Evolutionary conservation across 768 basidiomycete species (phyloP).

Genomic region (Boletus subcaerulescens): DNA sequence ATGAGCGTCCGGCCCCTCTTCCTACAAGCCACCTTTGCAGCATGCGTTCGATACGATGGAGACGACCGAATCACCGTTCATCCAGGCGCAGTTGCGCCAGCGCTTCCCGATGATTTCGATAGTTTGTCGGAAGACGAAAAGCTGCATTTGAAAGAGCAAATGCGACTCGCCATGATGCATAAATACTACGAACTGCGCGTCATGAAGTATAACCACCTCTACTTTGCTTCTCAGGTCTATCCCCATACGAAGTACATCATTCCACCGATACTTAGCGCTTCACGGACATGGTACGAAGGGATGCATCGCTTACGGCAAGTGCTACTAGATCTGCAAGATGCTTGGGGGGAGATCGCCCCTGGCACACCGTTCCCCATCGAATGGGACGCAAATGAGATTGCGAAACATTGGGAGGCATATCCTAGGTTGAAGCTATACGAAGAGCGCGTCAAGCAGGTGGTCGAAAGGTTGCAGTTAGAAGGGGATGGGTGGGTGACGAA

Average conservation of each 20-base stretch:
- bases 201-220: no score
- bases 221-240: neutral
- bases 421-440: neutral
- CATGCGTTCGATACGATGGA: constrained; percentile 1
- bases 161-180: no score
- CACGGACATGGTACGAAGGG: constrained; percentile 7
- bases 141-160: no score
- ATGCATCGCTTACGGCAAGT: no score
- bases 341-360: no score
- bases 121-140: no score
- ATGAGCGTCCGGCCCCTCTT: constrained; percentile 15
- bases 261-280: neutral
- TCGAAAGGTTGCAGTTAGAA: neutral
- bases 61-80: neutral
- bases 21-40: constrained; percentile 7
- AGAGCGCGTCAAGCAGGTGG: neutral
- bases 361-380: neutral
- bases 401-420: neutral
- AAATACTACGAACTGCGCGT: no score
- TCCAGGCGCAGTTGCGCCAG: no score
- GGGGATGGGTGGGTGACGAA: constrained; percentile 3
- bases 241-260: neutral
- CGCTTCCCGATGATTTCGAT: no score
- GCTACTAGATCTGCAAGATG: no score
- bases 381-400: neutral